Base-by-base conservation (phyloP, 2,329 filamentous ascomycete species). In the Alternaria dauci region DNA sequence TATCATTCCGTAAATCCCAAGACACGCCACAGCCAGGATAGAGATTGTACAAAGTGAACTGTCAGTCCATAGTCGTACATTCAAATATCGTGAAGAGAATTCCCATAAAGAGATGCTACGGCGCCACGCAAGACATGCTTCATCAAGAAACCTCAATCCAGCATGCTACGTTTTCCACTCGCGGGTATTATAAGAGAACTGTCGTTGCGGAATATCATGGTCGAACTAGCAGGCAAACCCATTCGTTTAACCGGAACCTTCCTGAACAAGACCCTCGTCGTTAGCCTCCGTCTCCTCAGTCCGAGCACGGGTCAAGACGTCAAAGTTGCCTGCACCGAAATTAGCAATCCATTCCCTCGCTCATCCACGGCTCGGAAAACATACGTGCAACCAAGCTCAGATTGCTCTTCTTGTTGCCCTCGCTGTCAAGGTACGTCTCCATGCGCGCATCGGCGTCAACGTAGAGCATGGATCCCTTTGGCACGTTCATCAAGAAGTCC, bases 401-500 rank as follows among this genome's bases (percentile, higher is more conserved):
- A 51, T 81, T 75, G 55, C 80, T 86, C 68, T 84, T 84, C 71
- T 82, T 86, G 79, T 89, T 89, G 77, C 92, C 92, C 47, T 95
- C 91, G 68, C 44, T 51, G 53, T 90, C 86, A 76, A 88, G 94
- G 44, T 79, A 82, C 69, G 81, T 84, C 44, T 78, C 76, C 81
- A 94, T 88, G 67, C 81, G 82, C 63, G 90, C 91, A 63, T 97
- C 92, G 44, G 91, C 94, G 79, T 98, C 94, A 51, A 98, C 83
- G 74, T 88, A 93, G 64, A 99, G 85, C 52, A 93, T 83, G 14
- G 92, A 86, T 62, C 94, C 94, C 84, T 97, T 98, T 55, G 88
- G 88, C 79, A 97, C 80, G 72, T 81, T 83, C 74, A 91, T 81
- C 70, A 97, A 77, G 74, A 87, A 90, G 65, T 97, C 91, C 74